phyloP scores from a whole-genome alignment of 108 stramenopile species.

The Cyclotella baltica region DNA sequence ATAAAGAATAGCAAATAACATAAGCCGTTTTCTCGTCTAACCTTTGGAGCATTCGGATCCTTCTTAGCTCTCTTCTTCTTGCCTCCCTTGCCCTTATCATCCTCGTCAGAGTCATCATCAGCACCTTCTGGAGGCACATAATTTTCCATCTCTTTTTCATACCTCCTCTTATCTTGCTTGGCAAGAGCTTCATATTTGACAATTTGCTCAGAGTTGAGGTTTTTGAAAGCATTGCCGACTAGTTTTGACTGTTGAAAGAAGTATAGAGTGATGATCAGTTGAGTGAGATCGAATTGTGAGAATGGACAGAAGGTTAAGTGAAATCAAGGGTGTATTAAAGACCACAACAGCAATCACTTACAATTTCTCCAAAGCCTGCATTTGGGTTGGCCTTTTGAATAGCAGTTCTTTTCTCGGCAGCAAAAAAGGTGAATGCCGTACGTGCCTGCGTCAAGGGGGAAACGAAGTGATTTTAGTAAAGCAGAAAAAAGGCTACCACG shows the following conservation, averaged over 20 bases:
- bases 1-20: neutral
- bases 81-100: conserved; percentile 18
- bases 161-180: conserved; percentile 66
- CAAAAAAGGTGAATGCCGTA: conserved; percentile 47
- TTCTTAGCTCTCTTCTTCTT: conserved; percentile 51
- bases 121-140: conserved; percentile 41
- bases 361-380: conserved; percentile 76
- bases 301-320: no score
- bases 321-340: no score
- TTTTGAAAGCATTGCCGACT: conserved; percentile 63
- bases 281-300: no score
- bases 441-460: neutral
- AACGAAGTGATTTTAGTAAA: neutral
- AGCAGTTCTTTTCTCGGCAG: conserved; percentile 26
- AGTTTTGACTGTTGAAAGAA: conserved; percentile 65
- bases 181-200: conserved; percentile 67
- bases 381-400: conserved; percentile 76
- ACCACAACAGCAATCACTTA: conserved; percentile 25
- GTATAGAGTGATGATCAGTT: no score
- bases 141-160: conserved; percentile 60
- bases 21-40: neutral
- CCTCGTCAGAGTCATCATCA: conserved; percentile 45
- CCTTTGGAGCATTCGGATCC: conserved; percentile 49
- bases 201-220: conserved; percentile 54
- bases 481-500: neutral